These are phyloP conservation scores for Syncephalastrum racemosum DNA, from an alignment of 371 early-diverging fungal species.

Conservation along the genomic window DNA sequence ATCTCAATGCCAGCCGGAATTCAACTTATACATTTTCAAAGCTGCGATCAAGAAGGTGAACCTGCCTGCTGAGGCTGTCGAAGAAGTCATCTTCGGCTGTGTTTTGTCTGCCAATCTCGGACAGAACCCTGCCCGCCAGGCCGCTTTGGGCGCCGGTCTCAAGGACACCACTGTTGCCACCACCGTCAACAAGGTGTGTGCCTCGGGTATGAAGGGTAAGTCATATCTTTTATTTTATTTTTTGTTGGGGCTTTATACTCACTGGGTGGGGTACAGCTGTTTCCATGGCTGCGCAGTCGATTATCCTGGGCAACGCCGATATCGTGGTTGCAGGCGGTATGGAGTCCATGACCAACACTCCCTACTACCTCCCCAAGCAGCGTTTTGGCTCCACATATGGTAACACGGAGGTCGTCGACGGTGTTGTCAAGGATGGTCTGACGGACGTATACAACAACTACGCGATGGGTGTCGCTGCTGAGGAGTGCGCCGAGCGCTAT, in stretches of 20 bases:
- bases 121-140: slow-evolving; percentile 97
- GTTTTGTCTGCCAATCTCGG: slow-evolving; percentile 88
- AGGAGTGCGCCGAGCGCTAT: slow-evolving; percentile 87
- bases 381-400: slow-evolving; percentile 87
- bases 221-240: slow-evolving; percentile 6
- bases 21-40: slow-evolving; percentile 17
- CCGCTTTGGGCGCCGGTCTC: slow-evolving; percentile 86
- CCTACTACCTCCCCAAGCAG: slow-evolving; percentile 87
- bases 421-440: slow-evolving; percentile 91
- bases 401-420: slow-evolving; percentile 80
- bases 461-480: slow-evolving; percentile 95
- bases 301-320: slow-evolving; percentile 82
- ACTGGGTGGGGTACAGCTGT: slow-evolving; percentile 52
- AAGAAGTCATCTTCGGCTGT: slow-evolving; percentile 87
- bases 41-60: slow-evolving; percentile 75
- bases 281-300: slow-evolving; percentile 82
- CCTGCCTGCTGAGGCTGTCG: slow-evolving; percentile 68
- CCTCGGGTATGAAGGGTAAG: slow-evolving; percentile 91
- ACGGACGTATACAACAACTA: slow-evolving; percentile 86
- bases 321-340: slow-evolving; percentile 92
- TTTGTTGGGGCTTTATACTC: too few species aligned
- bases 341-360: slow-evolving; percentile 97
- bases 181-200: slow-evolving; percentile 98
- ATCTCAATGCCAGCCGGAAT: background rate
- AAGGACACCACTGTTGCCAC: slow-evolving; percentile 77